Percentiles rank a stretch among this genome's conserved stretches.
Evolutionary conservation across 2,329 filamentous ascomycete genomes (phyloP).

Genomic region (Botryotinia calthae): DNA sequence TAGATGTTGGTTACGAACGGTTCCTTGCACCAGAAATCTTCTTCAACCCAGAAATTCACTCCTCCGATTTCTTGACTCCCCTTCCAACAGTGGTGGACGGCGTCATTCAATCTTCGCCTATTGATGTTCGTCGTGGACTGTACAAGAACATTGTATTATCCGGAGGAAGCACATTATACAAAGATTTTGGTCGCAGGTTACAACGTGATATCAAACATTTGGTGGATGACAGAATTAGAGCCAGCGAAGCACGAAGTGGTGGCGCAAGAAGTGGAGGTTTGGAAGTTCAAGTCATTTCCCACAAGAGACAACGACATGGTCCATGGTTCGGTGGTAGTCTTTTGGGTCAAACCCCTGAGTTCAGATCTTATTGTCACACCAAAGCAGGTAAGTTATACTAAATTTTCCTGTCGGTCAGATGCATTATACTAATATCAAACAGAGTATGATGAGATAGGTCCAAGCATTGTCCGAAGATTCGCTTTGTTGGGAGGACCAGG

Average conservation of each 20-base stretch:
- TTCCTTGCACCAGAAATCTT: slow-evolving; percentile 99
- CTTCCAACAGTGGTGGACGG: slow-evolving; percentile 91
- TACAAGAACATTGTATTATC: slow-evolving; percentile 99
- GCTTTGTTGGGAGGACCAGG: slow-evolving; percentile 90
- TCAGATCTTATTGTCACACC: slow-evolving; percentile 97
- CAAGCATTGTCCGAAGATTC: slow-evolving; percentile 92
- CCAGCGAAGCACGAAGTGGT: slow-evolving; percentile 86
- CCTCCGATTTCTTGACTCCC: slow-evolving; percentile 95
- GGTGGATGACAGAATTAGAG: slow-evolving; percentile 88
- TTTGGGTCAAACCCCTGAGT: slow-evolving; percentile 95
- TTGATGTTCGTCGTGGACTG: slow-evolving; percentile 91
- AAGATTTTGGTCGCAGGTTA: slow-evolving; percentile 93
- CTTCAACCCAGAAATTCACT: slow-evolving; percentile 99
- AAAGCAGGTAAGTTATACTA: slow-evolving; percentile 52
- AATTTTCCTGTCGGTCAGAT: not conserved
- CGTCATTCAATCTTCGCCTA: slow-evolving; percentile 96
- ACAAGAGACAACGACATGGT: slow-evolving; percentile 95
- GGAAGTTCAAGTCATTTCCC: slow-evolving; percentile 94
- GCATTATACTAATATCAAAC: slow-evolving; percentile 6
- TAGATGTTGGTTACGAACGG: slow-evolving; percentile 96
- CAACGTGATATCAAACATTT: slow-evolving; percentile 97
- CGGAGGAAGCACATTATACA: slow-evolving; percentile 95
- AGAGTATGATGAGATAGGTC: slow-evolving; percentile 86
- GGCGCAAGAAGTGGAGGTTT: slow-evolving; percentile 87
- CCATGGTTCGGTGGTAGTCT: slow-evolving; percentile 98